Conservation (phyloP, 2,329 filamentous ascomycete genomes). For the Fusarium subtropicale region DNA sequence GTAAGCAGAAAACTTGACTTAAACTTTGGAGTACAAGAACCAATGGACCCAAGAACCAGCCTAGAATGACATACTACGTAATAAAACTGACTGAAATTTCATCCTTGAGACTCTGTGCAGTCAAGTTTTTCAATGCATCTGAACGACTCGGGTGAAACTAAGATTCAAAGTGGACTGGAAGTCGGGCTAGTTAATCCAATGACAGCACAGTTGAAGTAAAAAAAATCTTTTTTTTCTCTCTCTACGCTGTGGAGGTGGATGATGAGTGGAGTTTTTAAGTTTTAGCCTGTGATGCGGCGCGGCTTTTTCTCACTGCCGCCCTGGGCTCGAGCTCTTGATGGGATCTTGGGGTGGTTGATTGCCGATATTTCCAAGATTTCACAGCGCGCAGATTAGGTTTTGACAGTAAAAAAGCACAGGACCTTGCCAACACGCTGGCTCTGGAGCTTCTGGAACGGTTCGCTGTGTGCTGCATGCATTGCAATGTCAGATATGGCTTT, state of each 20-base stretch:
- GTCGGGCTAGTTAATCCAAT: slow-evolving; percentile 20
- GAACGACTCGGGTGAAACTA: slow-evolving; percentile 25
- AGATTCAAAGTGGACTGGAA: slow-evolving; percentile 16
- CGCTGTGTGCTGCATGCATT: not conserved
- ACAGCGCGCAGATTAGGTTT: not conserved
- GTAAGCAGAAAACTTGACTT: not conserved
- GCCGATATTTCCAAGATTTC: not conserved
- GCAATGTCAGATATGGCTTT: slow-evolving; percentile 1
- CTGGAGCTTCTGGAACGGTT: slow-evolving; percentile 23
- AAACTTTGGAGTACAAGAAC: not conserved
- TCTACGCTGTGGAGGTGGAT: slow-evolving; percentile 31
- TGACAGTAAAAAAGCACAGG: not conserved
- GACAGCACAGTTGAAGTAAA: slow-evolving; percentile 20
- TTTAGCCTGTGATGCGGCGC: slow-evolving; percentile 28
- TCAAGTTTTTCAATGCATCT: slow-evolving; percentile 10
- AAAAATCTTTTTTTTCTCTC: slow-evolving; percentile 35
- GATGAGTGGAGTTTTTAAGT: slow-evolving; percentile 31
- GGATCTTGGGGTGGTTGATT: slow-evolving; percentile 22
- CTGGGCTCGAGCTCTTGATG: slow-evolving; percentile 22
- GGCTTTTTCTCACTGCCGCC: slow-evolving; percentile 30
- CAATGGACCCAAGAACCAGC: not conserved
- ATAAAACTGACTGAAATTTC: not conserved
- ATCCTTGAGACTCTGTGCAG: not conserved
- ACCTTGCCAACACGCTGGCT: not conserved
- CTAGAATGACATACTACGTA: not conserved